These are phyloP conservation scores for Echinosophora koreensis DNA, from an alignment of 306 rosid species.

Conservation along the genomic window DNA sequence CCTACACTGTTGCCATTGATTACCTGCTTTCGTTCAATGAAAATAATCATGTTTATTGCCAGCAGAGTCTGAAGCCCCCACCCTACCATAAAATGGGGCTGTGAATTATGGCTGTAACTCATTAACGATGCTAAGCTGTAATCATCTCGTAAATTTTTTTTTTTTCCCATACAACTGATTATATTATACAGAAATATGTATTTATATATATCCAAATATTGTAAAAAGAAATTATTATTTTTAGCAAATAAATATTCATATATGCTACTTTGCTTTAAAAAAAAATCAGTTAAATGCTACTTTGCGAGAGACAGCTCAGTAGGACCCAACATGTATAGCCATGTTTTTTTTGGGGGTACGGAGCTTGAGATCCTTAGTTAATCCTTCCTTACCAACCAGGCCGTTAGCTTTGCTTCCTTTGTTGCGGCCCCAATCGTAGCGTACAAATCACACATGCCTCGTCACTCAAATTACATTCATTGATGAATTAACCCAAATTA, in stretches of 20 bases:
- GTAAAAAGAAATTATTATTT: not conserved
- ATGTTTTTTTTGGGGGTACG: no score
- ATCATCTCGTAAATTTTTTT: not conserved
- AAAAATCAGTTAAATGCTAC: no score
- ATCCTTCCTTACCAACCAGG: constrained; percentile 44
- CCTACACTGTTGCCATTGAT: not conserved
- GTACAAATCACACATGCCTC: constrained; percentile 62
- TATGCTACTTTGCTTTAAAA: not conserved
- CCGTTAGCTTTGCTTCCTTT: constrained; percentile 21
- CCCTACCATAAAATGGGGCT: constrained; percentile 14
- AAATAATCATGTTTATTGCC: constrained; percentile 57
- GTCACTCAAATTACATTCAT: no score
- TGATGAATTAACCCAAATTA: not conserved
- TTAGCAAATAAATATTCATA: not conserved
- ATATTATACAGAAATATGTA: constrained; percentile 16
- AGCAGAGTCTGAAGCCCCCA: constrained; percentile 46
- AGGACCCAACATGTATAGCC: constrained; percentile 17
- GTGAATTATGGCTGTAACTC: constrained; percentile 33
- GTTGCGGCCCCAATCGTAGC: constrained; percentile 43
- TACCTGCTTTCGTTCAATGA: constrained; percentile 31
- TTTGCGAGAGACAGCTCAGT: not conserved
- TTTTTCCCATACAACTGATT: not conserved
- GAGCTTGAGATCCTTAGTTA: constrained; percentile 6
- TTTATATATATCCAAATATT: no score
- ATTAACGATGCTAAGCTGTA: not conserved